Evolutionary conservation across 257 asterid species (phyloP).

Genomic region (Nicotiana otophora): DNA sequence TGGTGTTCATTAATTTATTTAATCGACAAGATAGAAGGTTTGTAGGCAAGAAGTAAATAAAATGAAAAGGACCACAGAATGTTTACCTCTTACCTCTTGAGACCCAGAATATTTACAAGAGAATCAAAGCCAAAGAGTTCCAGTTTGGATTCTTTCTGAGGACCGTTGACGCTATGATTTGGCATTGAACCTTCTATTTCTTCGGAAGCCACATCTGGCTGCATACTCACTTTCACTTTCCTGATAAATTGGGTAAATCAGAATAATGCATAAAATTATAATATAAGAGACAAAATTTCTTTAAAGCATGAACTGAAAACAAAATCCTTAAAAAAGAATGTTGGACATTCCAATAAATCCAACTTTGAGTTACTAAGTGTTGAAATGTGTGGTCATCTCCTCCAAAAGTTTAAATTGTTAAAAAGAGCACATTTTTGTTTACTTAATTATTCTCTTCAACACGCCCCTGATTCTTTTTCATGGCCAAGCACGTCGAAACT

Average conservation of each 20-base stretch:
- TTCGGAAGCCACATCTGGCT: slow-evolving; percentile 30
- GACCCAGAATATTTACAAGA: slow-evolving; percentile 93
- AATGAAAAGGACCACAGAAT: not conserved
- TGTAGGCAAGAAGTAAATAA: not conserved
- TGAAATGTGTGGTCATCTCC: not conserved
- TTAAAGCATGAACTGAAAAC: no score
- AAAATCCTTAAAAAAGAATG: not conserved
- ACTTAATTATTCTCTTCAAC: not conserved
- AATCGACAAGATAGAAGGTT: not conserved
- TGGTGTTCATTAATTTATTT: not conserved
- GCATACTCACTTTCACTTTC: slow-evolving; percentile 42
- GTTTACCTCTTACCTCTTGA: slow-evolving; percentile 63
- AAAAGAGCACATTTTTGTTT: not conserved
- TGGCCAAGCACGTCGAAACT: not conserved
- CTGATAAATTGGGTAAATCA: slow-evolving; percentile 28
- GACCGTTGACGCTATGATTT: slow-evolving; percentile 50
- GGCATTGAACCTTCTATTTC: slow-evolving; percentile 50
- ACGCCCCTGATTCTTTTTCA: not conserved
- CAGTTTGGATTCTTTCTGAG: slow-evolving; percentile 75
- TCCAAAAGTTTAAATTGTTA: not conserved
- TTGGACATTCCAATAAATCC: not conserved
- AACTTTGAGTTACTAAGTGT: not conserved
- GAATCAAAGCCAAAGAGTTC: slow-evolving; percentile 97
- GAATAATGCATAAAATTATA: not conserved
- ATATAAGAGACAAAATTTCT: not conserved